A percentile compares a stretch with the other conserved stretches of the same genome.
Evolutionary conservation across 306 rosid genomes (phyloP).

Genomic region (Quercus agrifolia): DNA sequence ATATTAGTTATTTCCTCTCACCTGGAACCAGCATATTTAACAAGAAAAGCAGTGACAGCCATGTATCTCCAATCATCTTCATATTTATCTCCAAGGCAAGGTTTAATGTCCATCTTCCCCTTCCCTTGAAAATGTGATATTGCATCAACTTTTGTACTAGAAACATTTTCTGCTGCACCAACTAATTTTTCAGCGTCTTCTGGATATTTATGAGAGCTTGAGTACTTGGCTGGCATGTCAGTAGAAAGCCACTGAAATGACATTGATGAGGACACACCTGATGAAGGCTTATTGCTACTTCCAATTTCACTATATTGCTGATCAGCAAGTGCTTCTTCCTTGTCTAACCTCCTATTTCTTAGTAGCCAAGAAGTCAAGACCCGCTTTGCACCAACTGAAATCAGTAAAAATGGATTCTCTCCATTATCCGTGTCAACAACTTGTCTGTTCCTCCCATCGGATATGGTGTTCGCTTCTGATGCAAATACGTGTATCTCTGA

Average conservation of each 20-base stretch:
- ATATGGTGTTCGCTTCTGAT: slow-evolving; percentile 21
- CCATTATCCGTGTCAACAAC: slow-evolving; percentile 29
- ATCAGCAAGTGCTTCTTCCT: slow-evolving; percentile 28
- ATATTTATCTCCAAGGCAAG: slow-evolving; percentile 39
- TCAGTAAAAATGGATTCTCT: slow-evolving; percentile 59
- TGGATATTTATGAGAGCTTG: slow-evolving; percentile 34
- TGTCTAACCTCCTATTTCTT: slow-evolving; percentile 41
- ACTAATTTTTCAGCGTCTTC: slow-evolving; percentile 23
- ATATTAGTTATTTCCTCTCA: slow-evolving; percentile 26
- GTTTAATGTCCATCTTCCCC: slow-evolving; percentile 33
- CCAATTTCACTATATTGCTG: slow-evolving; percentile 33
- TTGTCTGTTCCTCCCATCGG: slow-evolving; percentile 22
- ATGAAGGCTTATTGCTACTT: slow-evolving; percentile 27
- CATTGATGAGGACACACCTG: slow-evolving; percentile 49
- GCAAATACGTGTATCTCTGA: slow-evolving; percentile 61
- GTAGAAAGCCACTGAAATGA: slow-evolving; percentile 98
- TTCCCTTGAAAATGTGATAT: slow-evolving; percentile 28
- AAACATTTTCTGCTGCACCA: slow-evolving; percentile 33
- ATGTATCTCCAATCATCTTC: slow-evolving; percentile 98
- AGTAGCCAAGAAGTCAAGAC: slow-evolving; percentile 91
- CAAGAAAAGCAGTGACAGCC: slow-evolving; percentile 90
- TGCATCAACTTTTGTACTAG: slow-evolving; percentile 27
- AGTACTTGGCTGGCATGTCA: slow-evolving; percentile 80
- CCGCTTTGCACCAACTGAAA: slow-evolving; percentile 97
- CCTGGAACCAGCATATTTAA: slow-evolving; percentile 80